These are phyloP conservation scores for Erysimum cheiri DNA, from an alignment of 441 rosid genomes.

Conservation along the genomic window DNA sequence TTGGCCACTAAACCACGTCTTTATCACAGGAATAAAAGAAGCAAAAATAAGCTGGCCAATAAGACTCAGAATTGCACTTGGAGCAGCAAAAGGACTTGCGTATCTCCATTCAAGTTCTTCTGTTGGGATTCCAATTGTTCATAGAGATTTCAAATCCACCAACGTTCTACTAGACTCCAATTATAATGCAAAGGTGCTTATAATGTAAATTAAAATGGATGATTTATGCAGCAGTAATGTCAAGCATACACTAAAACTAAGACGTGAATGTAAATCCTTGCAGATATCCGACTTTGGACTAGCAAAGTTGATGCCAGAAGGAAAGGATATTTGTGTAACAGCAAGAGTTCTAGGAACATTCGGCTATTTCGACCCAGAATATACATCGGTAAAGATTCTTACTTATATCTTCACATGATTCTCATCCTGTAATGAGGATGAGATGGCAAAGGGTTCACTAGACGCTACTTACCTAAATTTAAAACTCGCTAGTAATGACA, in stretches of 20 bases:
- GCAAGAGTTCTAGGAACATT: conserved; percentile 96
- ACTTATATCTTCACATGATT: conserved; percentile 16
- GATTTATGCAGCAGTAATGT: conserved; percentile 9
- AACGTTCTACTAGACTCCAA: conserved; percentile 76
- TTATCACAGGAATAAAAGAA: conserved; percentile 69
- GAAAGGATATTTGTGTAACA: conserved; percentile 75
- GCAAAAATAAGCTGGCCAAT: conserved; percentile 81
- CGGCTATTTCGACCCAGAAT: conserved; percentile 96
- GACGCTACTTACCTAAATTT: neutral
- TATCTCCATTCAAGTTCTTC: conserved; percentile 86
- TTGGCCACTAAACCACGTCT: conserved; percentile 1
- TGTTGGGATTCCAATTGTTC: conserved; percentile 91
- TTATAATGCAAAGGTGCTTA: conserved; percentile 82
- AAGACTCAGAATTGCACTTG: conserved; percentile 82
- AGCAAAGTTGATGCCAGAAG: conserved; percentile 96
- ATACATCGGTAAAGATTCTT: conserved; percentile 70
- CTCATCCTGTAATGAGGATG: neutral
- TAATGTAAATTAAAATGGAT: neutral
- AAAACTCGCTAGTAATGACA: neutral
- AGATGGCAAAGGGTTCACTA: conserved; percentile 14
- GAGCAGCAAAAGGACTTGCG: conserved; percentile 90
- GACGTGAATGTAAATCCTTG: conserved; percentile 24
- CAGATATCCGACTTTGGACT: conserved; percentile 97
- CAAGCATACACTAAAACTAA: conserved; percentile 23
- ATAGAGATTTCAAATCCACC: conserved; percentile 91